phyloP scores from a whole-genome alignment of 495 filamentous ascomycete species.

The Durotheca rogersii region DNA sequence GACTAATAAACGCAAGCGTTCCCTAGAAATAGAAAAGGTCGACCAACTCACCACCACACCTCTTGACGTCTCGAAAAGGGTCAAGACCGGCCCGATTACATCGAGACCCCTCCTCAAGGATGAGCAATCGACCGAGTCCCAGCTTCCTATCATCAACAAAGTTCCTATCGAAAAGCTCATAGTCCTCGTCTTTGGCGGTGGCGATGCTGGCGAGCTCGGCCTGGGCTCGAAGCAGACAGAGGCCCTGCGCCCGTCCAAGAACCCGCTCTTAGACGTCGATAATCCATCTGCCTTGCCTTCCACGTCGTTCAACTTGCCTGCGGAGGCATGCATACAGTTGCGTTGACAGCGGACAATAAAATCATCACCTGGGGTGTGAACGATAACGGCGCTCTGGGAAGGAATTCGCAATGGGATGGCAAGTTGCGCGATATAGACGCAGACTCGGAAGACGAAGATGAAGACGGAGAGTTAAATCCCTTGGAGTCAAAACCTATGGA shows the following conservation, averaged over 20 bases:
- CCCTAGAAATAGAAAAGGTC: no score
- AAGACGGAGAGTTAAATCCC: conserved; percentile 60
- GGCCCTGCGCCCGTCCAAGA: conserved; percentile 1
- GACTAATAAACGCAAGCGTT: no score
- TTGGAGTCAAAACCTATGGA: conserved; percentile 58
- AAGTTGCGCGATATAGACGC: conserved; percentile 65
- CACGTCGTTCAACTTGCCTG: conserved; percentile 52
- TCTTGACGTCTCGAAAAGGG: no score
- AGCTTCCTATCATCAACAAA: background rate
- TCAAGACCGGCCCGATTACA: no score
- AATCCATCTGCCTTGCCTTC: no score
- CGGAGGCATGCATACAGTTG: conserved; percentile 59
- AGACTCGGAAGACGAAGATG: conserved; percentile 49
- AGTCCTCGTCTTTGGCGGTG: conserved; percentile 11
- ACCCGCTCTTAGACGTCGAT: background rate
- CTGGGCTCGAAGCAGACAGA: conserved; percentile 7
- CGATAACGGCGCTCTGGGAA: conserved; percentile 56
- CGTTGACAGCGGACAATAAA: conserved; percentile 56
- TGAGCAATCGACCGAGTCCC: no score
- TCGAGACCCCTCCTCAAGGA: no score
- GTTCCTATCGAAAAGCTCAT: background rate
- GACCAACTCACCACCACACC: no score
- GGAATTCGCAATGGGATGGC: conserved; percentile 55
- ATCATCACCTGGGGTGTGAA: conserved; percentile 64
- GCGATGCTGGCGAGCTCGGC: conserved; percentile 15